Evolutionary conservation across 192 early-diverging fungal genomes (phyloP).

Genomic region (Mortierella antarctica): DNA sequence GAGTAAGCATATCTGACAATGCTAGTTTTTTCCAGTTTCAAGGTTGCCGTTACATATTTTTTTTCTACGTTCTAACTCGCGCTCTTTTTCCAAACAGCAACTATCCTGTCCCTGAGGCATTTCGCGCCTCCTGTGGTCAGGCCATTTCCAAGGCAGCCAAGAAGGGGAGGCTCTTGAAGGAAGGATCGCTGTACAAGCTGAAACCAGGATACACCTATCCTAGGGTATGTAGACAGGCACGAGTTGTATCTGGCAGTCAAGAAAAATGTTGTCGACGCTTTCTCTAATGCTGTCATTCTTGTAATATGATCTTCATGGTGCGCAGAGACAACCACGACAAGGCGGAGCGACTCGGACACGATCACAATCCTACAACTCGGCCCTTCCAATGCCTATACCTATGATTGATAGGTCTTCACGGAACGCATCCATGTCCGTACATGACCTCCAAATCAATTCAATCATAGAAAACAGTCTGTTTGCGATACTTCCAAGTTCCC

Average conservation of each 20-base stretch:
- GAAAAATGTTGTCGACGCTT: too few relatives aligned
- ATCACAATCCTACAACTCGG: slow-evolving; percentile 38
- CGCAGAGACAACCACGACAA: slow-evolving; percentile 25
- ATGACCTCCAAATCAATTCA: slow-evolving; percentile 18
- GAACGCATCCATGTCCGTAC: neutral
- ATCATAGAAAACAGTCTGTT: slow-evolving; percentile 34
- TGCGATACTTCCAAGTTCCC: slow-evolving; percentile 17
- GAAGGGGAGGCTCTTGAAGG: slow-evolving; percentile 58
- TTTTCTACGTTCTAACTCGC: neutral
- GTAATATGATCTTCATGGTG: neutral
- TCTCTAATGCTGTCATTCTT: too few relatives aligned
- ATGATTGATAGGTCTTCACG: slow-evolving; percentile 13
- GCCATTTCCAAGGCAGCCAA: slow-evolving; percentile 62
- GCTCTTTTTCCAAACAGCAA: slow-evolving; percentile 20
- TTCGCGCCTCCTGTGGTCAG: slow-evolving; percentile 58
- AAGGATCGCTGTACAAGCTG: slow-evolving; percentile 56
- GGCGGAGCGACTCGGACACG: slow-evolving; percentile 24
- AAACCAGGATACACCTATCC: slow-evolving; percentile 58
- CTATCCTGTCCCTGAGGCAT: slow-evolving; percentile 58
- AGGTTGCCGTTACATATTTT: neutral
- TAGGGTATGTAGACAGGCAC: slow-evolving; percentile 22
- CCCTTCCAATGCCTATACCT: slow-evolving; percentile 18
- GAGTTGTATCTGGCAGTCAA: too few relatives aligned
- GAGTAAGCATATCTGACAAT: slow-evolving; percentile 36
- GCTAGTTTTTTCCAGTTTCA: neutral